Evolutionary conservation across 225 moss, liverwort and hornwort genomes (phyloP).

Genomic region (Pseudoscleropodium purum): DNA sequence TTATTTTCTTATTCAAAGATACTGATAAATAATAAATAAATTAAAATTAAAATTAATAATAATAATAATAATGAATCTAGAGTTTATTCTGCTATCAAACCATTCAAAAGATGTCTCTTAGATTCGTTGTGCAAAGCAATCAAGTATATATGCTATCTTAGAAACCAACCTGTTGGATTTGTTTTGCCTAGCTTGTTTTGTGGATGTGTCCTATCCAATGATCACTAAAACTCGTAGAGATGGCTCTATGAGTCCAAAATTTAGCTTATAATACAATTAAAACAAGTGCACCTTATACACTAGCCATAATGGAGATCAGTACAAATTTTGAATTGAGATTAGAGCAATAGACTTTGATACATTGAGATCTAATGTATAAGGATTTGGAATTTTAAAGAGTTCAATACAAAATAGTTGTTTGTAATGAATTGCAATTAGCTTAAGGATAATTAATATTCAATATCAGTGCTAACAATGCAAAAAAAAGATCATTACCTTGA

Average conservation of each 20-base stretch:
- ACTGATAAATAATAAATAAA: too few relatives aligned
- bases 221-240: neutral
- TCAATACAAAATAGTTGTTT: too few relatives aligned
- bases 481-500: too few relatives aligned
- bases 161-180: fast-evolving
- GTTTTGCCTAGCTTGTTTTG: neutral
- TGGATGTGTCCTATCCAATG: fast-evolving
- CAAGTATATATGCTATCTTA: fast-evolving
- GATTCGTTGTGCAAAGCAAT: neutral
- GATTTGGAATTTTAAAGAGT: too few relatives aligned
- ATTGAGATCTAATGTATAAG: neutral
- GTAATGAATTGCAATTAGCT: too few relatives aligned
- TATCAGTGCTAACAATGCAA: too few relatives aligned
- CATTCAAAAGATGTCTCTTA: neutral
- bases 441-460: too few relatives aligned
- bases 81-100: neutral
- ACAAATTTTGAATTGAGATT: neutral
- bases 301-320: neutral
- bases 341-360: neutral
- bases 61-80: neutral
- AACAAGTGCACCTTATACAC: neutral
- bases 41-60: too few relatives aligned
- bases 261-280: neutral
- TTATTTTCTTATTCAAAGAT: neutral
- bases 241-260: neutral